Evolutionary conservation across 176 grass and related monocot genomes (phyloP).

Genomic region (Juncus effusus): DNA sequence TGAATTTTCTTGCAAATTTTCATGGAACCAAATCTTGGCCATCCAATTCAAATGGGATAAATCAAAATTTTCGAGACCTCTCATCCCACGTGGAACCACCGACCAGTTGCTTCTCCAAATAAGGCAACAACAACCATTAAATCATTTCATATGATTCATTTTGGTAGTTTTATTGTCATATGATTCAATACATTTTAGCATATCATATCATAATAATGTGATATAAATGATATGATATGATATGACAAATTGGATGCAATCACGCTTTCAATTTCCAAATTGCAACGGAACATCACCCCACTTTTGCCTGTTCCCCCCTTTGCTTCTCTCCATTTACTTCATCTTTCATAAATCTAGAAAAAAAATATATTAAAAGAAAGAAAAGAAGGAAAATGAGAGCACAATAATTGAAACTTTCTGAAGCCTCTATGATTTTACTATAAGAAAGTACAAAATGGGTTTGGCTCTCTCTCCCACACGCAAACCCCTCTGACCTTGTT

Average conservation of each 20-base stretch:
- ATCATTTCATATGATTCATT: neutral
- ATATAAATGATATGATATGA: neutral
- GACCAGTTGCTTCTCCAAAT: slow-evolving; percentile 20
- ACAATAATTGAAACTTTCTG: slow-evolving; percentile 30
- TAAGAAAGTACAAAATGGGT: slow-evolving; percentile 13
- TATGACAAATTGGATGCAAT: slow-evolving; percentile 1
- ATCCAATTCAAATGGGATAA: too few relatives aligned
- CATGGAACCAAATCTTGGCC: too few relatives aligned
- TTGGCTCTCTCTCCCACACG: slow-evolving; percentile 23
- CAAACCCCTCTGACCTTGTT: slow-evolving; percentile 22
- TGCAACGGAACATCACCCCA: slow-evolving; percentile 10
- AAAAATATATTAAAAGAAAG: neutral
- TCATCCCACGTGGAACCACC: slow-evolving; percentile 22
- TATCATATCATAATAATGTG: too few relatives aligned
- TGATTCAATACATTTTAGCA: too few relatives aligned
- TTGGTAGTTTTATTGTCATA: too few relatives aligned
- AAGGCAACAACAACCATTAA: slow-evolving; percentile 22
- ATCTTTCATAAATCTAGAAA: slow-evolving; percentile 11
- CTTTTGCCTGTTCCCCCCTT: slow-evolving; percentile 16
- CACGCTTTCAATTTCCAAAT: slow-evolving; percentile 8
- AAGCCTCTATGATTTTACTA: slow-evolving; percentile 17
- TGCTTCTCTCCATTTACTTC: slow-evolving; percentile 24
- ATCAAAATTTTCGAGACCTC: neutral
- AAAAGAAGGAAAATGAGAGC: slow-evolving; percentile 18
- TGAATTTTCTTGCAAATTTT: too few relatives aligned